Evolutionary conservation across 805 yeast species (phyloP).

Genomic region (Yarrowia alimentaria): DNA sequence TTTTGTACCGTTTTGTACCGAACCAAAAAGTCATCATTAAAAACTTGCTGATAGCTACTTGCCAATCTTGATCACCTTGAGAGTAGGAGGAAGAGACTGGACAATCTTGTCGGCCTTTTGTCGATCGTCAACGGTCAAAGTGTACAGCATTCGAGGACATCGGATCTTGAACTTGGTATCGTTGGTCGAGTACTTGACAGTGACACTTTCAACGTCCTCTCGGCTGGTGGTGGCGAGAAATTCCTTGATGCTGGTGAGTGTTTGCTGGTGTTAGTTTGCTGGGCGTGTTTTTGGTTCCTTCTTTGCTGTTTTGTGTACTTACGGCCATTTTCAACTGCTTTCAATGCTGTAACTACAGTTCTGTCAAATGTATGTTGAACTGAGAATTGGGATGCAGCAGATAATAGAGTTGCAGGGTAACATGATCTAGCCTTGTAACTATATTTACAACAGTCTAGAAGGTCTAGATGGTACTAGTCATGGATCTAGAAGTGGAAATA

Average conservation of each 20-base stretch:
- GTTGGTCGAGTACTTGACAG: slow-evolving; percentile 91
- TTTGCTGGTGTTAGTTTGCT: slow-evolving; percentile 44
- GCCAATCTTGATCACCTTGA: slow-evolving; percentile 36
- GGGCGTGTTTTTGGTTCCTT: neutral
- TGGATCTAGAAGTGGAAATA: too few species aligned
- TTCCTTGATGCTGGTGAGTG: slow-evolving; percentile 95
- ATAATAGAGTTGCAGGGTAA: too few species aligned
- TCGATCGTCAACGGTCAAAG: slow-evolving; percentile 91
- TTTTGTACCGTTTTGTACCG: too few species aligned
- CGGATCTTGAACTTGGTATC: slow-evolving; percentile 99
- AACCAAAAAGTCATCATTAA: too few species aligned
- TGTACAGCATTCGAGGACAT: slow-evolving; percentile 92
- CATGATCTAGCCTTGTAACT: too few species aligned
- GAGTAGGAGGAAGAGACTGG: slow-evolving; percentile 90
- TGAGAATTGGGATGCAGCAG: too few species aligned
- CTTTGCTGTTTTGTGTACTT: neutral
- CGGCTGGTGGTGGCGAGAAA: slow-evolving; percentile 84
- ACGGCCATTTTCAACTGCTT: too few species aligned
- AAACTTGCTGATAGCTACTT: slow-evolving; percentile 34
- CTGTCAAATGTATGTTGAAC: too few species aligned
- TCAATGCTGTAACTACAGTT: too few species aligned
- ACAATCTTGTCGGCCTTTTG: slow-evolving; percentile 96
- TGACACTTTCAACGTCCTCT: slow-evolving; percentile 89
- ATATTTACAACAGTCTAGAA: too few species aligned
- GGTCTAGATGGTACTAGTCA: too few species aligned